Base-by-base conservation (phyloP, 768 basidiomycete species). In the Termitomyces sp. region DNA sequence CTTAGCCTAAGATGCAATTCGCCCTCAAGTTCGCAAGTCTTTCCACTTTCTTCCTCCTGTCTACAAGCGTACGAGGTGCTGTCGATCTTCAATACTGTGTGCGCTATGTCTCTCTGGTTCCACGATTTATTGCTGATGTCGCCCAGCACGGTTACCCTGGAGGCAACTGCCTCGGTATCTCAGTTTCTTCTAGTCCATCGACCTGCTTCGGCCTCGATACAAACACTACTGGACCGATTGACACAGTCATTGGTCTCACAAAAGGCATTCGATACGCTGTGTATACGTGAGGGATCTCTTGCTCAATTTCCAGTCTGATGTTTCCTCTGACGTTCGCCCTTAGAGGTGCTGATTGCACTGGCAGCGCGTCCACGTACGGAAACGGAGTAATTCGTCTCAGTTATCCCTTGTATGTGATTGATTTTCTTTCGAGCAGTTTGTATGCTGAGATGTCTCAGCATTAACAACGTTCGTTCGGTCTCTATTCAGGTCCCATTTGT, bases 391-490 rank as follows among this genome's bases (percentile, higher is more conserved):
- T 24, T 54, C 35, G 3, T 9, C 59, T 60, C 11, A 18, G 3
- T 12, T 7, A 7, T 45, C 59, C 59, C 12, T 39, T 54, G 59
- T 60, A 33, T 18, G 52, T 45, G 7, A 22, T 12, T 8, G 28
- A 16, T 15, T 7, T 48, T 49, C 7, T 33, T 39, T 6, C n/a
- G 18, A 38, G 15, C 44, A 16, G 40, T 45, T 22, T 45, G 24
- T 22, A 11, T 36, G 40, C 58, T 35, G 22, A 54, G 7, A 58
- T 32, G 12, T 48, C 11, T 8, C 11, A 60, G 59, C 32, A 7
- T 40, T 7, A 32, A 60, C 46, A 60, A 55, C 32, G 59, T 55
- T 40, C 45, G 28, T 22, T 60, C 59, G 6, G 59, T 55, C 44
- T 60, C 59, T 20, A 50, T 60, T 36, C 46, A 55, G 11, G 48